These are phyloP conservation scores for Hymenoscyphus scutula DNA, from an alignment of 2,329 filamentous ascomycete species.

Conservation along the genomic window DNA sequence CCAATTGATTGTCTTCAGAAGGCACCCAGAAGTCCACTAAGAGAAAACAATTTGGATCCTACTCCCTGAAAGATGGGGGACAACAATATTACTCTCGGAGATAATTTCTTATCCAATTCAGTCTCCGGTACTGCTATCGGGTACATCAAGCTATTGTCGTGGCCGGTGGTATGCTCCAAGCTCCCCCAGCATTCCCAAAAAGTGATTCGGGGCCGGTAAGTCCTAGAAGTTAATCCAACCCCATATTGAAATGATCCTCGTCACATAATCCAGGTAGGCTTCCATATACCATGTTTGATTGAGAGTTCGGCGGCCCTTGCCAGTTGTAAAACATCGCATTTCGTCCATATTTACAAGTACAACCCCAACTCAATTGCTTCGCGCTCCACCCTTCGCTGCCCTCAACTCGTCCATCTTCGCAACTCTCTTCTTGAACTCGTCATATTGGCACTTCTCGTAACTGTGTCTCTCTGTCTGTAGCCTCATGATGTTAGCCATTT, in stretches of 20 bases:
- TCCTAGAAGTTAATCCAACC: background rate
- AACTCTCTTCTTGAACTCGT: conserved; percentile 97
- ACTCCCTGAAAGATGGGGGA: too few relatives aligned
- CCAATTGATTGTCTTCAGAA: too few relatives aligned
- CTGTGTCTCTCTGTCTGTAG: conserved; percentile 86
- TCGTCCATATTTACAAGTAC: conserved; percentile 27
- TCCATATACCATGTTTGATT: background rate
- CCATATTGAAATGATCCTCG: background rate
- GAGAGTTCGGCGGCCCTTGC: conserved; percentile 2
- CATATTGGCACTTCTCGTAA: conserved; percentile 99
- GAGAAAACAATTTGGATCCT: too few relatives aligned
- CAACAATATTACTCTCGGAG: too few relatives aligned
- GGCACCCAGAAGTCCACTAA: too few relatives aligned
- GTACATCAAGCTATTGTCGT: too few relatives aligned
- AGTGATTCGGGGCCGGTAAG: background rate
- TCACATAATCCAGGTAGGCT: background rate
- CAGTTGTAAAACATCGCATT: conserved; percentile 8
- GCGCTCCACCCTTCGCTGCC: conserved; percentile 75
- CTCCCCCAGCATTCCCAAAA: background rate
- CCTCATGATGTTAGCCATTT: conserved; percentile 1
- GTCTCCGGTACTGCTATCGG: too few relatives aligned
- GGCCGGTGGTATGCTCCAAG: too few relatives aligned
- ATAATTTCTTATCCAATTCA: too few relatives aligned
- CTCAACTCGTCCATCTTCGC: conserved; percentile 98
- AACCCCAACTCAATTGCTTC: conserved; percentile 67